Base-by-base conservation (phyloP, 371 early-diverging fungal species). In the Syncephalastrum sp. region DNA sequence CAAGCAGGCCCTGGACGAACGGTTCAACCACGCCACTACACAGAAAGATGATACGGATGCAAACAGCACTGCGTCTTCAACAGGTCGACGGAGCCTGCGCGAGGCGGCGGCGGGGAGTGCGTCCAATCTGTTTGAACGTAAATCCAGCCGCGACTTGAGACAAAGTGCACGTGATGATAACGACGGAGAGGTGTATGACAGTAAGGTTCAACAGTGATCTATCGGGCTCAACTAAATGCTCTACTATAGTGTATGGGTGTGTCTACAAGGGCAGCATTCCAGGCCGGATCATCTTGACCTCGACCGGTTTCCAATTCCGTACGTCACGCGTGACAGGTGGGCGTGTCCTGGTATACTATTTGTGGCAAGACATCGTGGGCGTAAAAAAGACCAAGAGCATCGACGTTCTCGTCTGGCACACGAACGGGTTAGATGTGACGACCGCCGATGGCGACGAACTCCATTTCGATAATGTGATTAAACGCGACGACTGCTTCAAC, bases 401-500 rank as follows among this genome's bases (percentile, higher is more conserved):
- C 21, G 60, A 75, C 42, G 43, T 75, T 7, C 21, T 72, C 10
- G 61, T 75, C 7, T 72, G 70, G 70, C 73, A 72, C 50, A 59
- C 73, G 0, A 65, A 62, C 29, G 76, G 73, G 10, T 59, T 75
- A 27, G 68, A 66, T 33, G 50, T 75, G 12, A 61, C 61, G 3
- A 59, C 61, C 5, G 45, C 50, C 13, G 70, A 67, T 56, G 70
- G 70, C 49, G 61, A 59, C 60, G 56, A 53, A 5, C 64, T 75
- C 17, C 54, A 55, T 23, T 75, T 75, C 54, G 76, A 75, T 41
- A 67, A 72, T 50, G 73, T 75, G 2, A 47, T 72, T 16, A 55
- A 64, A 21, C 68, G 76, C 27, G 73, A 75, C 43, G 73, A 75
- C 16, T 75, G 76, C 29, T 75, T 75, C 46, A 75, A 72, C 53